Conservation (phyloP, 768 basidiomycete species). For the Tephrocybe sp. region DNA sequence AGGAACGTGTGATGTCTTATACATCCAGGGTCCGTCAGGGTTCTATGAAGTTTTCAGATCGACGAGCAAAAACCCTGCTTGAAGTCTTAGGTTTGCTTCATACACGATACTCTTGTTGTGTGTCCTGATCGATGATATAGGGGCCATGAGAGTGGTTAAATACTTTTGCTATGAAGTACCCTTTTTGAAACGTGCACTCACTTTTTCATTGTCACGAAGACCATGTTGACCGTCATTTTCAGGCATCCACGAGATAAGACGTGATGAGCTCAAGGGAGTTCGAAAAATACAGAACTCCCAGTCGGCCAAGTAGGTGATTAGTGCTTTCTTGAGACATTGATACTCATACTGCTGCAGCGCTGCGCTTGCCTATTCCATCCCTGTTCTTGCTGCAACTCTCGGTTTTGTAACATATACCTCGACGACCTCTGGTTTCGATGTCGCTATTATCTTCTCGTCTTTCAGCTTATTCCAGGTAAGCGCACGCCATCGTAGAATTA, state of each 20-base stretch:
- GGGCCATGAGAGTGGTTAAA: constrained; percentile 73
- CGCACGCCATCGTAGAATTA: too few species aligned
- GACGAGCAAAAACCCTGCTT: constrained; percentile 60
- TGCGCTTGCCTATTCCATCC: constrained; percentile 57
- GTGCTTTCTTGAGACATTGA: not conserved
- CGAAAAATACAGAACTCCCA: constrained; percentile 58
- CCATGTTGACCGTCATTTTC: not conserved
- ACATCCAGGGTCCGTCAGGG: constrained; percentile 53
- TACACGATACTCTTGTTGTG: not conserved
- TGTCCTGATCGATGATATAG: constrained; percentile 22
- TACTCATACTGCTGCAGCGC: constrained; percentile 31
- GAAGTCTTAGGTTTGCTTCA: constrained; percentile 53
- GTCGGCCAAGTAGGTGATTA: constrained; percentile 55
- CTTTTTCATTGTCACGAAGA: not conserved
- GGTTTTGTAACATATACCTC: constrained; percentile 67
- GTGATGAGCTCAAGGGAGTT: constrained; percentile 55
- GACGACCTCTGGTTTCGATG: constrained; percentile 53
- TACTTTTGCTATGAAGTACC: constrained; percentile 75
- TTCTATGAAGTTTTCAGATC: constrained; percentile 64
- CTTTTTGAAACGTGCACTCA: constrained; percentile 58
- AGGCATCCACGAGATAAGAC: constrained; percentile 58
- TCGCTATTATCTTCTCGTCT: constrained; percentile 66
- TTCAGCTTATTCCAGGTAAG: constrained; percentile 51
- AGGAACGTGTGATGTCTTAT: constrained; percentile 61
- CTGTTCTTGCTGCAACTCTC: constrained; percentile 65